A percentile compares a stretch with the other conserved stretches of the same genome.
These are phyloP conservation scores for Hysterium pulicare DNA, from an alignment of 2,329 filamentous ascomycete species.

Conservation along the genomic window DNA sequence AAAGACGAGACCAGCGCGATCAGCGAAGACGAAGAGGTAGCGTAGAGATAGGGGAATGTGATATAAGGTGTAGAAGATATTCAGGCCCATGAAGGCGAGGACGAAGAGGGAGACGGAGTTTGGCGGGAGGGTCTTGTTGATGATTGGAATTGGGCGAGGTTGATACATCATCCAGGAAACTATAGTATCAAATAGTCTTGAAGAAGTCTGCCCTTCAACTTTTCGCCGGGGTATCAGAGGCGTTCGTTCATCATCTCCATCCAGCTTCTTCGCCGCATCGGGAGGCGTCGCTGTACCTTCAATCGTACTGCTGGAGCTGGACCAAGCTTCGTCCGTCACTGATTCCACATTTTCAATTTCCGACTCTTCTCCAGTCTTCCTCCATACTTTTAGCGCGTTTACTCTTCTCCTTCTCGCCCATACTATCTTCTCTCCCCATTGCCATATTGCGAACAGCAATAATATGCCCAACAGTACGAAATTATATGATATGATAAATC, in stretches of 20 bases:
- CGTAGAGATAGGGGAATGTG: conserved; percentile 46
- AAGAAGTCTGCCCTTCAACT: conserved; percentile 4
- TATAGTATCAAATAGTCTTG: conserved; percentile 19
- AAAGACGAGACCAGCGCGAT: conserved; percentile 55
- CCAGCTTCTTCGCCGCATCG: conserved; percentile 12
- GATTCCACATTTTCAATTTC: conserved; percentile 3
- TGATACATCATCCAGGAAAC: conserved; percentile 52
- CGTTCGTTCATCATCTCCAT: conserved; percentile 25
- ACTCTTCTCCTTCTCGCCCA: conserved; percentile 11
- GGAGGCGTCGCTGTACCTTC: conserved; percentile 35
- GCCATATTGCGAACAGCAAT: conserved; percentile 33
- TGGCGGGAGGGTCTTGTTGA: conserved; percentile 56
- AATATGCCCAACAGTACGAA: conserved; percentile 36
- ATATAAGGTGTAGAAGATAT: conserved; percentile 58
- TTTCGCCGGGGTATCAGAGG: conserved; percentile 27
- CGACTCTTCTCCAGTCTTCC: conserved; percentile 1
- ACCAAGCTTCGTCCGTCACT: conserved; percentile 23
- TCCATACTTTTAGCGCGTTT: conserved; percentile 7
- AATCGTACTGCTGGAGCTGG: conserved; percentile 40
- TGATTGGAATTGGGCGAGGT: conserved; percentile 53
- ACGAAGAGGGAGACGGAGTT: conserved; percentile 56
- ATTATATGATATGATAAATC: conserved; percentile 41
- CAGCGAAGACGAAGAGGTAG: conserved; percentile 57
- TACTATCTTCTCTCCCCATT: conserved; percentile 32
- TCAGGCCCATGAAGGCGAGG: conserved; percentile 51